These are phyloP conservation scores for Trypethelium eluteriae DNA, from an alignment of 495 filamentous ascomycete genomes.

Conservation along the genomic window DNA sequence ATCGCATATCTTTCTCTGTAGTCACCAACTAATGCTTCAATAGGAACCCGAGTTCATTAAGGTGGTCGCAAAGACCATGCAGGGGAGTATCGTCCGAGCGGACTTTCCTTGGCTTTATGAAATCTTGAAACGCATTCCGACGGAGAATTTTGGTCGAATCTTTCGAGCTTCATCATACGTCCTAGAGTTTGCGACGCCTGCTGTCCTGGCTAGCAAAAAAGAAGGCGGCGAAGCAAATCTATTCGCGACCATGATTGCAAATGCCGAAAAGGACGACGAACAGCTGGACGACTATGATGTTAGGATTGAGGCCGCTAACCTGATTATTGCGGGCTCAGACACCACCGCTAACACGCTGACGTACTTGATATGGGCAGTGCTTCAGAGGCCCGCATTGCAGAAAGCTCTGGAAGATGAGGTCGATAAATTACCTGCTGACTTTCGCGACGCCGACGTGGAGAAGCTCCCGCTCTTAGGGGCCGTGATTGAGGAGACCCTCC, in stretches of 20 bases:
- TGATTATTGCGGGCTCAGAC: conserved; percentile 47
- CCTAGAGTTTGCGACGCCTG: conserved; percentile 15
- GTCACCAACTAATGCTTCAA: not conserved
- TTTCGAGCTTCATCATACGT: conserved; percentile 13
- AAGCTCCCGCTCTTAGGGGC: conserved; percentile 43
- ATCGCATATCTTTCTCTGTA: not conserved
- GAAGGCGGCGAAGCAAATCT: conserved; percentile 11
- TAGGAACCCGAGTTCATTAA: conserved; percentile 18
- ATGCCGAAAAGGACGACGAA: conserved; percentile 21
- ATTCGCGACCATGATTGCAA: conserved; percentile 19
- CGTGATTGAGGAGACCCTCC: conserved; percentile 32
- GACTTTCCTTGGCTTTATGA: conserved; percentile 18
- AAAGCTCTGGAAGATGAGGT: conserved; percentile 41
- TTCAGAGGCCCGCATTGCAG: conserved; percentile 31
- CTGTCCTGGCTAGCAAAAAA: conserved; percentile 15
- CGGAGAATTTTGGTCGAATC: conserved; percentile 7
- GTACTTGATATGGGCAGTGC: conserved; percentile 39
- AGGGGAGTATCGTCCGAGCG: conserved; percentile 17
- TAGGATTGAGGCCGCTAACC: conserved; percentile 36
- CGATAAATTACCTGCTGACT: conserved; percentile 32
- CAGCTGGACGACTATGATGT: conserved; percentile 38
- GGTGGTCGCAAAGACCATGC: conserved; percentile 16
- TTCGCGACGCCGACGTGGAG: conserved; percentile 35
- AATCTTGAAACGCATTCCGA: conserved; percentile 15
- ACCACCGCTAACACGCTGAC: conserved; percentile 44